These are phyloP conservation scores for Omphalea diandra DNA, from an alignment of 441 rosid species.

Conservation along the genomic window DNA sequence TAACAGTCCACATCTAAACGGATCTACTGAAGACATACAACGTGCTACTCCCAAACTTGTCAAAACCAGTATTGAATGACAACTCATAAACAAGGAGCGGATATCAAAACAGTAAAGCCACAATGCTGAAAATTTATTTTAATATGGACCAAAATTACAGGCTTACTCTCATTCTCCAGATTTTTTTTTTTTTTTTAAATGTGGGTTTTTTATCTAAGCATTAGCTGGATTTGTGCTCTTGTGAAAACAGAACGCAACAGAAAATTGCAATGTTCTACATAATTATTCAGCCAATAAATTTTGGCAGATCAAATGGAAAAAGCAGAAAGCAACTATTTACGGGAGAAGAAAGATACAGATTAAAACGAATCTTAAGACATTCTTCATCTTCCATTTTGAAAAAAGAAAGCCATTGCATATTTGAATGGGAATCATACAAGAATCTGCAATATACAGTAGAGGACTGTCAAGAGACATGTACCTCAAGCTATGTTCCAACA, in stretches of 20 bases:
- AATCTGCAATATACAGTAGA: slow-evolving; percentile 35
- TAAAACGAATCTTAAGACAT: not conserved
- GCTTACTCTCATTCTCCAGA: not conserved
- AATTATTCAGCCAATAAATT: not conserved
- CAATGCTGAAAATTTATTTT: not conserved
- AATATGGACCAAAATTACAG: not conserved
- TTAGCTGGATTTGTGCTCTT: not conserved
- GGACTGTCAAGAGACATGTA: slow-evolving; percentile 26
- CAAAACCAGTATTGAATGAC: not conserved
- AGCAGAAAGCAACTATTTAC: too few relatives aligned
- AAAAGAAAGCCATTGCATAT: slow-evolving; percentile 22
- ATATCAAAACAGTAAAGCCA: not conserved
- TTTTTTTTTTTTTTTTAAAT: not conserved
- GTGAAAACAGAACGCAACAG: not conserved
- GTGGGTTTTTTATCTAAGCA: not conserved
- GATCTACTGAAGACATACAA: too few relatives aligned
- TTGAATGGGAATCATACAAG: slow-evolving; percentile 33
- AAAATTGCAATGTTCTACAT: not conserved
- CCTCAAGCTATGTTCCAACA: slow-evolving; percentile 33
- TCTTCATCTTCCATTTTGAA: not conserved
- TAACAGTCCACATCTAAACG: not conserved
- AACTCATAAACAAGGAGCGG: not conserved
- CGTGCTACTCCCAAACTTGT: not conserved
- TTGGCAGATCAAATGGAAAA: not conserved
- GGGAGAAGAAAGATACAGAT: not conserved